Evolutionary conservation across 2,329 filamentous ascomycete genomes (phyloP).

Genomic region (Neonectria magnoliae): DNA sequence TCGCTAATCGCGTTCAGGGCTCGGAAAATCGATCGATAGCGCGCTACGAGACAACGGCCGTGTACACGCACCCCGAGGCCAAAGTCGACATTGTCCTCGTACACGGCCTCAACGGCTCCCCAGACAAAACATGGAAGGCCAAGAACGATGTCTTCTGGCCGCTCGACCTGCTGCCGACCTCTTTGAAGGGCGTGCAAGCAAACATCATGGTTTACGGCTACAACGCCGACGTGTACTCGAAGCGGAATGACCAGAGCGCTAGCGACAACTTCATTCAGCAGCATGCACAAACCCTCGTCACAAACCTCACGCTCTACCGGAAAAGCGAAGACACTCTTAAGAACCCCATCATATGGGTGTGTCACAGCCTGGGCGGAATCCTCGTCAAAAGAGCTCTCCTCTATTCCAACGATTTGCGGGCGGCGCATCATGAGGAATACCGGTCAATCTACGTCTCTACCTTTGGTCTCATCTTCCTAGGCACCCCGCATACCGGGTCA

Average conservation of each 20-base stretch:
- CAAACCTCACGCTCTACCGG: conserved; percentile 70
- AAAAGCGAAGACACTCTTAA: conserved; percentile 64
- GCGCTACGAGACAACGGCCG: conserved; percentile 67
- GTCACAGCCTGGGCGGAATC: conserved; percentile 78
- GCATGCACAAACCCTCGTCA: conserved; percentile 76
- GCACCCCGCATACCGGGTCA: conserved; percentile 78
- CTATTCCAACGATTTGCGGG: conserved; percentile 70
- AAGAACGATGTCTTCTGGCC: conserved; percentile 74
- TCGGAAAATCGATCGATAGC: conserved; percentile 44
- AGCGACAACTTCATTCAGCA: conserved; percentile 75
- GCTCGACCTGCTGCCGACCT: conserved; percentile 69
- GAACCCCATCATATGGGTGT: conserved; percentile 80
- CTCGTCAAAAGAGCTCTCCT: conserved; percentile 76
- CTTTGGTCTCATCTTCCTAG: conserved; percentile 79
- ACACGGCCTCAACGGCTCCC: conserved; percentile 75
- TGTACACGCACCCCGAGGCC: conserved; percentile 68
- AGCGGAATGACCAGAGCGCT: conserved; percentile 60
- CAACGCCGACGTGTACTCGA: conserved; percentile 71
- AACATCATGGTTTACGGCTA: conserved; percentile 79
- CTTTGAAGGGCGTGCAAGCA: conserved; percentile 66
- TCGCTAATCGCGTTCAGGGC: conserved; percentile 47
- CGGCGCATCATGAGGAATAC: conserved; percentile 69
- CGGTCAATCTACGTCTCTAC: conserved; percentile 79
- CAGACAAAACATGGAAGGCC: conserved; percentile 70
- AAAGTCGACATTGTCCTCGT: conserved; percentile 74